phyloP scores from a whole-genome alignment of 495 filamentous ascomycete genomes.

The Letharia lupina region DNA sequence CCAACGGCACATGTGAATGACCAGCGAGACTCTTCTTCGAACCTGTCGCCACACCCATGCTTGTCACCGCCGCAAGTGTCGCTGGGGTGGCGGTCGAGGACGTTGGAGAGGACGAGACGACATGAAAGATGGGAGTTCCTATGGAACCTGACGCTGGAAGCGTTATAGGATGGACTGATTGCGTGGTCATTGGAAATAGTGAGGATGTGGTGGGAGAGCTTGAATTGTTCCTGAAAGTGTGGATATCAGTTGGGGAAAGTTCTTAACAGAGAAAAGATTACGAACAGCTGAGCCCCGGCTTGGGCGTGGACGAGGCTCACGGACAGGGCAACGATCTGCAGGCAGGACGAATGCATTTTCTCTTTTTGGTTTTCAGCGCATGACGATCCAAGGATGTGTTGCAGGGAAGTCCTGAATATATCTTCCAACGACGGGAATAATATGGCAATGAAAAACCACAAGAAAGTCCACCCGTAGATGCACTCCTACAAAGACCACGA shows the following conservation, averaged over 20 bases:
- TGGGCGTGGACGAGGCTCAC: neutral
- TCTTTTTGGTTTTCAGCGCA: no score
- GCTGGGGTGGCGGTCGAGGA: neutral
- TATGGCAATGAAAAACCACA: no score
- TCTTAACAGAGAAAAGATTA: neutral
- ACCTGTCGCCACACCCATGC: neutral
- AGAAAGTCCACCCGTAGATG: no score
- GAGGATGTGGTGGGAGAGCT: neutral
- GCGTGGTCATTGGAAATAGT: neutral
- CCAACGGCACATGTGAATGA: neutral
- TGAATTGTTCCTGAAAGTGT: neutral
- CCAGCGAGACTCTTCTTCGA: neutral
- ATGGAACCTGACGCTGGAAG: neutral
- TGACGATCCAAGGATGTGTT: no score
- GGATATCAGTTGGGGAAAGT: neutral
- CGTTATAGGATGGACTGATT: neutral
- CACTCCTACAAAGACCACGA: no score
- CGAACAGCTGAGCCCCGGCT: neutral
- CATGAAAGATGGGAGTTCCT: neutral
- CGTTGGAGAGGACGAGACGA: neutral
- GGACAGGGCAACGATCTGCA: neutral
- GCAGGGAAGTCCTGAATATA: no score
- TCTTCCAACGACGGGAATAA: no score
- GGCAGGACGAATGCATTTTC: neutral
- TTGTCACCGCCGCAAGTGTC: neutral